These are phyloP conservation scores for Aspergillus caelatus DNA, from an alignment of 2,329 filamentous ascomycete genomes.

Conservation along the genomic window DNA sequence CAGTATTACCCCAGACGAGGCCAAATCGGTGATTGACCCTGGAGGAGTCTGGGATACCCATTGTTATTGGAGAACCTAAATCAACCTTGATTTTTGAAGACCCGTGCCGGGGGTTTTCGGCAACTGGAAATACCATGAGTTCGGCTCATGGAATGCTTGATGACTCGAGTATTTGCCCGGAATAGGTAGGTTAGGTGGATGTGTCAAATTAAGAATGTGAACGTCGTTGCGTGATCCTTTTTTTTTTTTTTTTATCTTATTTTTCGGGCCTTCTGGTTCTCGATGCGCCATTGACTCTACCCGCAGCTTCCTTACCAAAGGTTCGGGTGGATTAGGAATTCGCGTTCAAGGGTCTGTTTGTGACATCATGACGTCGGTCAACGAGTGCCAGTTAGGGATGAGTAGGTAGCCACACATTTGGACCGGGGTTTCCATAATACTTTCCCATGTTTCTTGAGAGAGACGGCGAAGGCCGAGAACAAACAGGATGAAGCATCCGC, in stretches of 20 bases:
- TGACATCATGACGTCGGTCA: constrained; percentile 17
- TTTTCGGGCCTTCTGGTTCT: neutral
- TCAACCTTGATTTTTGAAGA: neutral
- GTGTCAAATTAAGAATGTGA: neutral
- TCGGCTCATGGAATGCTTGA: neutral
- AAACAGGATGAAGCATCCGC: neutral
- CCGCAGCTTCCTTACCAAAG: constrained; percentile 7
- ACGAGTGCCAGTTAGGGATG: neutral
- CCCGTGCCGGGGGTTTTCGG: constrained; percentile 5
- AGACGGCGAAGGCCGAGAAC: neutral
- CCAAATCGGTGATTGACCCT: constrained; percentile 22
- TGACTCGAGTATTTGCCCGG: neutral
- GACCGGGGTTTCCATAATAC: neutral
- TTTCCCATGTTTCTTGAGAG: neutral
- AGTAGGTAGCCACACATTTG: neutral
- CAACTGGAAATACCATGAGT: neutral
- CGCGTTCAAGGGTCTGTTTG: neutral
- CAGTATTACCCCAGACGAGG: constrained; percentile 45
- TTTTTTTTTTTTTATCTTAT: neutral
- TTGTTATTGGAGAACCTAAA: neutral
- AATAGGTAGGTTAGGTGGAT: constrained; percentile 4
- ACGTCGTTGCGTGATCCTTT: constrained; percentile 8
- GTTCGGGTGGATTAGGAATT: constrained; percentile 10
- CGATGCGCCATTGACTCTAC: neutral
- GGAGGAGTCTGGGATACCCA: constrained; percentile 3